Conservation (phyloP, 2,329 filamentous ascomycete genomes). For the Venturia oleaginea region DNA sequence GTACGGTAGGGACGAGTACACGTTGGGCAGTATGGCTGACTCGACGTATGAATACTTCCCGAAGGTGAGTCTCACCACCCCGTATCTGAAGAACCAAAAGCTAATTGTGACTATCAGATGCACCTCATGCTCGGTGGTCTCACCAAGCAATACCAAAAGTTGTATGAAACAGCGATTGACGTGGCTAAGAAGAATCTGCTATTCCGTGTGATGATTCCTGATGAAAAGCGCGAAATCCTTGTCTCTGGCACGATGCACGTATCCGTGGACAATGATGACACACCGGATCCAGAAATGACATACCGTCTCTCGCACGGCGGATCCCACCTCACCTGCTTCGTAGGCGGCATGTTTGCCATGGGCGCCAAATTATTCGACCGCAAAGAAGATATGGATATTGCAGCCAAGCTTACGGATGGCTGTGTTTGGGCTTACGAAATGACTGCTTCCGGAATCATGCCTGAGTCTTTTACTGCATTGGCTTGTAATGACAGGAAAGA, state of each 20-base stretch:
- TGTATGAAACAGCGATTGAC: constrained; percentile 39
- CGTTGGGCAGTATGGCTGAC: constrained; percentile 26
- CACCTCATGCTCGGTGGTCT: constrained; percentile 22
- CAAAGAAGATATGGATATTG: constrained; percentile 46
- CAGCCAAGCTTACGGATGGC: constrained; percentile 50
- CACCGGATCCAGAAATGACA: constrained; percentile 12
- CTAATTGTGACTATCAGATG: constrained; percentile 11
- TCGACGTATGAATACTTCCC: constrained; percentile 27
- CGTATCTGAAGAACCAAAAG: background rate
- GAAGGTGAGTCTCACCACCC: constrained; percentile 14
- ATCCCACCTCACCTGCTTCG: constrained; percentile 61
- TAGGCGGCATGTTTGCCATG: constrained; percentile 61
- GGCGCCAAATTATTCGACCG: constrained; percentile 52
- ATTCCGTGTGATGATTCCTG: constrained; percentile 35
- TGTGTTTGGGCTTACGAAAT: constrained; percentile 54
- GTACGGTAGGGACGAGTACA: constrained; percentile 35
- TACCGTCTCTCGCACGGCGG: constrained; percentile 29
- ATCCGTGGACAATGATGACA: constrained; percentile 21
- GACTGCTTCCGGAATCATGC: constrained; percentile 51
- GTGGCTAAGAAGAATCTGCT: constrained; percentile 39
- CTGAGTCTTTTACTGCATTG: constrained; percentile 47
- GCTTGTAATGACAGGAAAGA: constrained; percentile 34
- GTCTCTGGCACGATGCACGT: constrained; percentile 41
- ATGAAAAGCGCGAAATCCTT: constrained; percentile 34
- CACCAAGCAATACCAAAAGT: constrained; percentile 31